Conservation (phyloP, 371 early-diverging fungal species). For the Mortierella polycephala region DNA sequence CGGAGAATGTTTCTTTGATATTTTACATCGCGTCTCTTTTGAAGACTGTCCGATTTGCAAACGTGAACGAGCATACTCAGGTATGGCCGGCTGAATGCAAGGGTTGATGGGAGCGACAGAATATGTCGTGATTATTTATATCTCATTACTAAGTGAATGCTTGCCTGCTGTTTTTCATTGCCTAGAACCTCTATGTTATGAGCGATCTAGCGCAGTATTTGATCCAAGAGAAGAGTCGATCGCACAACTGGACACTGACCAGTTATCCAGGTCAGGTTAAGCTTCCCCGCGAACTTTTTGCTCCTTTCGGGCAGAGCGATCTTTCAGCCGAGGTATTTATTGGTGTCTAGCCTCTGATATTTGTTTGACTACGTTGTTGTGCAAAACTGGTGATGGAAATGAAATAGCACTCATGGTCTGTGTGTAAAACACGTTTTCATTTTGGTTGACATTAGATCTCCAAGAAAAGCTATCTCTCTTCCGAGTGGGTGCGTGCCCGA, state of each 20-base stretch:
- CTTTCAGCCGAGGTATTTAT: conserved; percentile 21
- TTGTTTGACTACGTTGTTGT: background rate
- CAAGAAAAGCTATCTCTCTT: conserved; percentile 35
- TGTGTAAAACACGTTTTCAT: background rate
- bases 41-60: conserved; percentile 80
- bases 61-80: conserved; percentile 57
- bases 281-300: conserved; percentile 71
- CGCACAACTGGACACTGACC: conserved; percentile 76
- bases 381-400: background rate
- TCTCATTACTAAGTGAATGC: background rate
- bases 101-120: too few species aligned
- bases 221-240: conserved; percentile 76
- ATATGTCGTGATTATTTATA: background rate
- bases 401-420: background rate
- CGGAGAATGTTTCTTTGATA: conserved; percentile 87
- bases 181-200: conserved; percentile 80
- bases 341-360: background rate
- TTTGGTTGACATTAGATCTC: conserved; percentile 20
- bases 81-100: conserved; percentile 50
- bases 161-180: background rate
- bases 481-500: conserved; percentile 39
- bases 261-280: conserved; percentile 73
- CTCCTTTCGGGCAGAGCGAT: conserved; percentile 28
- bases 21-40: conserved; percentile 80
- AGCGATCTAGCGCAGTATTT: conserved; percentile 85